Conservation (phyloP, 2,329 filamentous ascomycete genomes). For the Dryadomyces quercivorus region DNA sequence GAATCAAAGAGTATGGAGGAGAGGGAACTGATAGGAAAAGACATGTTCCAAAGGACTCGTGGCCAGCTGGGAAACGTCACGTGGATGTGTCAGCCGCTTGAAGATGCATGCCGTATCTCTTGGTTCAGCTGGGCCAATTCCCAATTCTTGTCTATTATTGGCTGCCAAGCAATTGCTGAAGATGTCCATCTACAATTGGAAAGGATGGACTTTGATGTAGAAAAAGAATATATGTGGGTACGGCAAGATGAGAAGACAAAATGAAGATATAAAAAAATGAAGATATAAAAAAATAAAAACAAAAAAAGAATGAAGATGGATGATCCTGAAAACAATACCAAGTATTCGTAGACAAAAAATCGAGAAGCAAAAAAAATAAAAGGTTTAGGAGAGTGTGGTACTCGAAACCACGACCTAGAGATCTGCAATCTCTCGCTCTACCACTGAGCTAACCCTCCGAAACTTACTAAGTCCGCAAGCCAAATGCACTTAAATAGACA, state of each 20-base stretch:
- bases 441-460: slow-evolving; percentile 7
- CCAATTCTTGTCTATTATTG: not conserved
- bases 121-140: not conserved
- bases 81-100: no score
- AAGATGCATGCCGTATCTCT: no score
- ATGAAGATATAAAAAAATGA: not conserved
- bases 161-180: not conserved
- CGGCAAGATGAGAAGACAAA: no score
- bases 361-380: not conserved
- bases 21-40: no score
- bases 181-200: not conserved
- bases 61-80: no score
- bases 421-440: slow-evolving; percentile 10
- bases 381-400: slow-evolving; percentile 4
- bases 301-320: not conserved
- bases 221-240: not conserved
- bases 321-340: no score
- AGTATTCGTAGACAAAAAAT: no score
- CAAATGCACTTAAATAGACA: not conserved
- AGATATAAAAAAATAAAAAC: not conserved
- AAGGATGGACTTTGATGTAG: not conserved
- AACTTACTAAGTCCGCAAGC: not conserved
- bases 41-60: no score
- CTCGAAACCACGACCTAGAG: slow-evolving; percentile 9
- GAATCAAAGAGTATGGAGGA: no score